Evolutionary conservation across 106 monocot genomes (phyloP), one percentile per base, ranked within the genome.

Genomic region (Dioscorea alata): DNA sequence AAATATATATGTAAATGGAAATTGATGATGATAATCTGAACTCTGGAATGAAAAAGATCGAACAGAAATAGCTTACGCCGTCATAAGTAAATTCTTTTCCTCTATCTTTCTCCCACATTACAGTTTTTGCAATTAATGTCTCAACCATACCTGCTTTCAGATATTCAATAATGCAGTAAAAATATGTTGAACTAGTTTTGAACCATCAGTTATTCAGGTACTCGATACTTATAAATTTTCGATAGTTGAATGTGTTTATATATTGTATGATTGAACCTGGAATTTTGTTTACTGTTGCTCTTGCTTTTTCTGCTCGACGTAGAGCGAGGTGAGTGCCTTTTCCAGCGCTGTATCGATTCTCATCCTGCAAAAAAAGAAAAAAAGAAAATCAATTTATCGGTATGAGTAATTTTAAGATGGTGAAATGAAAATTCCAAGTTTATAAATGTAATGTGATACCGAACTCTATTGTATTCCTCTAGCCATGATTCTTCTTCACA

Each of bases 231-330:
- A n/a, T n/a, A 4, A 21, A 14, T 61, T 28, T 61, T 14, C 6
- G 61, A 61, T 22, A 23, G 5, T n/a, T 13, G 19, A 18, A 12
- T 33, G 6, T 15, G 10, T 6, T 6, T 4, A 16, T 15, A 28
- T 4, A 64, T 18, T 33, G 42, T 42, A 6, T 42, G 5, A 42
- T 33, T 33, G 9, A 71, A 95, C 94, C 83, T 74, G 94, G 94
- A 23, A 91, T 76, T 72, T 95, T 95, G 88, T 60, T 83, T 22
- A 85, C 87, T n/a, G 78, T 20, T 23, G 73, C 67, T 51, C 94
- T 91, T 22, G 91, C 94, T 74, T 91, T 95, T 58, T 95, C 94
- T 13, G 89, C 89, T 20, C 85, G 78, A 52, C 79, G 76, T 9
- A 89, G 74, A 18, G 63, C 59, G 10, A 95, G 75, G 59, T 95